A percentile compares a stretch with the other conserved stretches of the same genome.
These are phyloP conservation scores for Aspergillus fijiensis DNA, from an alignment of 2,329 filamentous ascomycete species.

Conservation along the genomic window DNA sequence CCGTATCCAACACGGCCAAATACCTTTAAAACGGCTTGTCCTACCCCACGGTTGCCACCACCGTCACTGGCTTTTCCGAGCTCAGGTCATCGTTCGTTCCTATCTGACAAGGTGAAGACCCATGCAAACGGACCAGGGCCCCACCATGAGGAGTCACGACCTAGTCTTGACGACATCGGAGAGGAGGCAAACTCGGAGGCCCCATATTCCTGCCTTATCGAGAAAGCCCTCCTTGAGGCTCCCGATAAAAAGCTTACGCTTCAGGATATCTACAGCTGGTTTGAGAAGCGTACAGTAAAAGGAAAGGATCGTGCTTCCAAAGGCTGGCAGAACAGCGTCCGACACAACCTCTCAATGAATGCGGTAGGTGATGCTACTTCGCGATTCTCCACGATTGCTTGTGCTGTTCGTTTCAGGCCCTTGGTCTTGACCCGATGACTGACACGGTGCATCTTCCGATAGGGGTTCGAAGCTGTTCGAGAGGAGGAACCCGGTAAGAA, in stretches of 20 bases:
- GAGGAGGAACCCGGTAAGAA: slow-evolving; percentile 53
- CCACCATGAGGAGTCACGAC: slow-evolving; percentile 27
- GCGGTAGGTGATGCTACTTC: slow-evolving; percentile 58
- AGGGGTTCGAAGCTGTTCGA: slow-evolving; percentile 55
- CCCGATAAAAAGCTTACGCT: slow-evolving; percentile 71
- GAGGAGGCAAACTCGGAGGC: slow-evolving; percentile 47
- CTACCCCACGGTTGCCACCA: slow-evolving; percentile 13
- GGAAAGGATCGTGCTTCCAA: slow-evolving; percentile 58
- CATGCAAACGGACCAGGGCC: slow-evolving; percentile 4
- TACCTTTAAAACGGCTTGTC: neutral
- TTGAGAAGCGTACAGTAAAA: slow-evolving; percentile 76
- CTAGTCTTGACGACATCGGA: slow-evolving; percentile 23
- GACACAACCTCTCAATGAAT: slow-evolving; percentile 97
- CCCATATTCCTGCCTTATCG: slow-evolving; percentile 82
- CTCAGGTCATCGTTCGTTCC: slow-evolving; percentile 23
- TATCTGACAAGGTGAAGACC: slow-evolving; percentile 13
- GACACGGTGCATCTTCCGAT: slow-evolving; percentile 1
- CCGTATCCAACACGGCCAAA: slow-evolving; percentile 7
- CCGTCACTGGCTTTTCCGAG: slow-evolving; percentile 25
- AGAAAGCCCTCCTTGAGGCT: slow-evolving; percentile 68
- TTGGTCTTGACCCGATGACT: neutral
- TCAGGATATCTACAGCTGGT: slow-evolving; percentile 89
- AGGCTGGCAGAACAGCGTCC: slow-evolving; percentile 94
- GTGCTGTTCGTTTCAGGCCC: slow-evolving; percentile 12
- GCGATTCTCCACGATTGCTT: neutral